Evolutionary conservation across 768 basidiomycete species (phyloP).

Genomic region (Exidia glandulosa): DNA sequence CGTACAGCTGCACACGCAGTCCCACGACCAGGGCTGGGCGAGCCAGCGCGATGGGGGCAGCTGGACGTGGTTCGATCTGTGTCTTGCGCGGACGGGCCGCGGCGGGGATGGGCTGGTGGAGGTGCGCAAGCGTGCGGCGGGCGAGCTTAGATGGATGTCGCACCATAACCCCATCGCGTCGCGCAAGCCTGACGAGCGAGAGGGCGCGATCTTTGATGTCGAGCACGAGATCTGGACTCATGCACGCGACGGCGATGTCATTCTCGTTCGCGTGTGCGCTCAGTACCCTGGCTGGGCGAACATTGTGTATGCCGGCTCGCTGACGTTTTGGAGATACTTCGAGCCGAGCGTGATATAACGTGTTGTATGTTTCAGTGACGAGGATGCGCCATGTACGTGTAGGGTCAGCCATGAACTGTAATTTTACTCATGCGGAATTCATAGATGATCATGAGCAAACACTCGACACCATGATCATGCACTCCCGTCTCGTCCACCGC

Average conservation of each 20-base stretch:
- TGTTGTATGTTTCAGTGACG: too few relatives aligned
- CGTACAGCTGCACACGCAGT: conserved; percentile 4
- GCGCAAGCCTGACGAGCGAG: background rate
- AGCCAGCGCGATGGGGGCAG: conserved; percentile 1
- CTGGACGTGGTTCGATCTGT: conserved; percentile 11
- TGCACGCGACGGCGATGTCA: conserved; percentile 4
- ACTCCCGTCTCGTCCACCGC: too few relatives aligned
- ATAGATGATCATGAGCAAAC: too few relatives aligned
- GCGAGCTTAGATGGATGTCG: conserved; percentile 6
- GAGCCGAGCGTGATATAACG: conserved; percentile 5
- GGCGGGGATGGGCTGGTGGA: background rate
- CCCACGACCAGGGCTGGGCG: conserved; percentile 9
- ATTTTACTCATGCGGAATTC: too few relatives aligned
- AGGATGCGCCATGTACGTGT: too few relatives aligned
- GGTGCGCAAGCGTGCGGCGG: background rate
- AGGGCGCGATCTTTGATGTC: conserved; percentile 2
- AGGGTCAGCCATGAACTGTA: too few relatives aligned
- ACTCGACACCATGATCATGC: too few relatives aligned
- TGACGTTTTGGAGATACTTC: conserved; percentile 6
- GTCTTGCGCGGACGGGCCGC: background rate
- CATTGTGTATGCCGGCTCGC: background rate
- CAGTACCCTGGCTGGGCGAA: conserved; percentile 5
- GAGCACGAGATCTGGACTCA: conserved; percentile 8
- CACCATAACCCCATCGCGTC: conserved; percentile 4
- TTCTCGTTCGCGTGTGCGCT: conserved; percentile 7